Conservation (phyloP, 2,329 filamentous ascomycete genomes). For the Exophiala viscosa region DNA sequence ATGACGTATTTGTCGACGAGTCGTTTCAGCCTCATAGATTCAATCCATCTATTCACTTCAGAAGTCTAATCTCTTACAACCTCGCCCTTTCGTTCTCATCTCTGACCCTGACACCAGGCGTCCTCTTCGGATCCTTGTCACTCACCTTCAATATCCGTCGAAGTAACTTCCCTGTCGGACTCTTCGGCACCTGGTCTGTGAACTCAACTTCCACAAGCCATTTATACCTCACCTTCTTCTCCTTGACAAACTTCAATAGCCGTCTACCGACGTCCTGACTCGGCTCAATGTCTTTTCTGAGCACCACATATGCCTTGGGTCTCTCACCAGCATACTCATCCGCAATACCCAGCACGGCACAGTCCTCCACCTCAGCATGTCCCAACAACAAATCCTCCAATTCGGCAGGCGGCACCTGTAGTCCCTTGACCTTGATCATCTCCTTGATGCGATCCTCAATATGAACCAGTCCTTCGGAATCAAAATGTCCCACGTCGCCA, state of each 20-base stretch:
- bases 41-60: too few relatives aligned
- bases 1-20: slow-evolving; percentile 28
- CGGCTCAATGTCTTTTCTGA: slow-evolving; percentile 62
- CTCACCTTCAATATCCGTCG: slow-evolving; percentile 53
- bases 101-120: slow-evolving; percentile 18
- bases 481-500: slow-evolving; percentile 63
- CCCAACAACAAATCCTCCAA: slow-evolving; percentile 61
- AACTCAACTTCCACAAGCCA: slow-evolving; percentile 39
- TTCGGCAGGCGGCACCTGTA: slow-evolving; percentile 61
- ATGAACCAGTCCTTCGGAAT: slow-evolving; percentile 53
- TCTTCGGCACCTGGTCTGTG: slow-evolving; percentile 62
- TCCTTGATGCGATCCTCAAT: slow-evolving; percentile 49
- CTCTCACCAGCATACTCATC: slow-evolving; percentile 56
- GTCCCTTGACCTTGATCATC: slow-evolving; percentile 65
- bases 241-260: slow-evolving; percentile 26
- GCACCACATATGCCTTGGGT: slow-evolving; percentile 57
- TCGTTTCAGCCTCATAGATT: background rate
- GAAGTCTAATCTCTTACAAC: slow-evolving; percentile 29
- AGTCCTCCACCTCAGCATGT: slow-evolving; percentile 55
- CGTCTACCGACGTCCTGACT: slow-evolving; percentile 62
- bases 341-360: slow-evolving; percentile 52
- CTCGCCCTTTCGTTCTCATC: slow-evolving; percentile 56
- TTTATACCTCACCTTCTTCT: slow-evolving; percentile 33
- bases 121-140: slow-evolving; percentile 29
- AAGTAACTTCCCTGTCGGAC: slow-evolving; percentile 70